Conservation (phyloP, 2,329 filamentous ascomycete species). For the Exophiala oligosperma region DNA sequence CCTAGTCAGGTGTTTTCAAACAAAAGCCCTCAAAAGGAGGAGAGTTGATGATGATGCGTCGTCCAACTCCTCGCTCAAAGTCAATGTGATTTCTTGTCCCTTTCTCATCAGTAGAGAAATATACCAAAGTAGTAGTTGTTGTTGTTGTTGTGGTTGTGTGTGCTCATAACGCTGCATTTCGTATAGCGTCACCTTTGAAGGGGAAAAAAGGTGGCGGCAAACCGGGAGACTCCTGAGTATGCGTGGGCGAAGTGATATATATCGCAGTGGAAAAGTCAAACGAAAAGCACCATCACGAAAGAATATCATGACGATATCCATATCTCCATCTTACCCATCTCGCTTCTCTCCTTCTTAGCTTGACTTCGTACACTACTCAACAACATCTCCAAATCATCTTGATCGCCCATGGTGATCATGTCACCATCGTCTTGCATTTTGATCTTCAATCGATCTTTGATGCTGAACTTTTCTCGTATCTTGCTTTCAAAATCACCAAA, state of each 20-base stretch:
- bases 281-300: too few species aligned
- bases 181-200: too few species aligned
- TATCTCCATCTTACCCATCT: conserved; percentile 95
- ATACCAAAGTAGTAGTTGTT: not conserved
- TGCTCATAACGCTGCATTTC: not conserved
- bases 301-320: conserved; percentile 41
- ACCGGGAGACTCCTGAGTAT: too few species aligned
- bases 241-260: too few species aligned
- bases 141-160: not conserved
- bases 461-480: conserved; percentile 82
- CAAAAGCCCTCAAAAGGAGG: too few species aligned
- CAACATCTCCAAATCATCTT: conserved; percentile 92
- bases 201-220: too few species aligned
- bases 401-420: conserved; percentile 96
- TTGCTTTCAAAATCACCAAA: conserved; percentile 76
- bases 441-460: conserved; percentile 65
- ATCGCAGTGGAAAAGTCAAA: not conserved
- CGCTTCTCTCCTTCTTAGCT: conserved; percentile 71
- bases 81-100: too few species aligned
- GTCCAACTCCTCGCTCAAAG: too few species aligned
- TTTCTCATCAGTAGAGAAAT: too few species aligned
- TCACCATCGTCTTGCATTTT: conserved; percentile 87
- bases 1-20: too few species aligned
- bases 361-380: conserved; percentile 67
- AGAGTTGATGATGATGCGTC: too few species aligned